Evolutionary conservation across 768 basidiomycete genomes (phyloP), one percentile per base, ranked within the genome.

Genomic region (Trametes villosa): DNA sequence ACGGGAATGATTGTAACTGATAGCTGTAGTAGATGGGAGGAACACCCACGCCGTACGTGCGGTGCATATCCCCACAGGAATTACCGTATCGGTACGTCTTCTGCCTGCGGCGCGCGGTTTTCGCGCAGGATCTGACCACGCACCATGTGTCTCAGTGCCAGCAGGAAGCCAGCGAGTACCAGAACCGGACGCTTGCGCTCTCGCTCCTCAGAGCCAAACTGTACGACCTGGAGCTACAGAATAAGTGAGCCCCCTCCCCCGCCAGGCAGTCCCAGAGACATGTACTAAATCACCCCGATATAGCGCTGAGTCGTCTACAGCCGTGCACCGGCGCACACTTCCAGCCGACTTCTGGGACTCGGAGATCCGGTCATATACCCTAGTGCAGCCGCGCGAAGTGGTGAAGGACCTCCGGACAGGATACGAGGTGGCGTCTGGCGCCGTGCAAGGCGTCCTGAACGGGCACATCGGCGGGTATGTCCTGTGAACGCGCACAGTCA

Each of bases 351-450:
- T 58, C 15, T 60, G 61, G 64, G 58, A 56, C 29, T 63, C 64
- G 5, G 61, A 55, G 44, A 65, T 67, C 38, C 64, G 67, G 9
- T 48, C 59, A 4, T 67, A 65, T 49, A 53, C 57, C 15, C 53
- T 65, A n/a, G n/a, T n/a, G 4, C 59, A 67, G 17, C 62, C 67
- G 12, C 50, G 52, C 33, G 51, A 55, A 46, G 26, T 67, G 17
- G 49, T 67, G n/a, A 67, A 59, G 42, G 67, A 67, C 44, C 29
- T 49, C 17, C 58, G 67, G 46, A 67, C 64, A 9, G 62, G 55
- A 4, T 63, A 54, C 53, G 61, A 63, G 46, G 52, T 48, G 0
- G 33, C 9, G 5, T 52, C 63, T 8, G 38, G 45, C 22, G 62
- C 51, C 9, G 64, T 53, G 36, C 48, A 63, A n/a, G 24, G 34